Base-by-base conservation (phyloP, 202 grass and related monocot species). In the Carex arenaria region DNA sequence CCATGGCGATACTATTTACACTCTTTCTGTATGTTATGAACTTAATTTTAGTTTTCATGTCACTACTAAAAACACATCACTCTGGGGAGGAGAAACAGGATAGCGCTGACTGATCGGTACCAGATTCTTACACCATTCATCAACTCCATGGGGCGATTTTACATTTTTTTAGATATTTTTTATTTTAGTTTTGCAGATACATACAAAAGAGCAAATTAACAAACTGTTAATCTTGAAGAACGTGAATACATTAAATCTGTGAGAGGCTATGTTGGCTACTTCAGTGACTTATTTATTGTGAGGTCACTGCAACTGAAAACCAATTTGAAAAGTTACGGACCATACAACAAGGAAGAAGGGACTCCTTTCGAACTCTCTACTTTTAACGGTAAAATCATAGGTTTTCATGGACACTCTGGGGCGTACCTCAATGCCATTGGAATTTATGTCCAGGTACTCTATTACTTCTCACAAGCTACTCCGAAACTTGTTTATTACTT, bases 1-100 rank as follows among this genome's bases (percentile, higher is more conserved):
- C 23, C 88, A 90, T 84, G 75, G 84, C 7, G 67, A 30, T 22
- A 17, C 83, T 52, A 84, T 88, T 10, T 83, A 92, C 54, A 78
- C 80, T 81, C 51, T 88, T 22, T 81, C 60, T 12, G 68, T 93
- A 4, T 56, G 85, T 15, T 90, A 87, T 53, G 72, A 83, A 8
- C 86, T 75, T 4, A 26, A 26, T 26, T 26, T 26, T 26, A 26
- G 0, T 26, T 26, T 26, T 26, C 26, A 40, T 9, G 0, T 2
- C 42, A 45, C 49, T n/a, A 40, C 7, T 86, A 84, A 93, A 72
- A 86, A 70, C 82, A 88, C 84, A 32, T 74, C 88, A 64, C 73
- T 84, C 15, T 90, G 91, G 86, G 91, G 88, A 0, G 64, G 64
- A 66, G 13, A 28, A 64, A 30, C 61, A 45, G 43, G 43, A 45